A percentile compares a stretch with the other conserved stretches of the same genome.
Conservation (phyloP, 2,329 filamentous ascomycete species). For the Aureobasidium uvarum region DNA sequence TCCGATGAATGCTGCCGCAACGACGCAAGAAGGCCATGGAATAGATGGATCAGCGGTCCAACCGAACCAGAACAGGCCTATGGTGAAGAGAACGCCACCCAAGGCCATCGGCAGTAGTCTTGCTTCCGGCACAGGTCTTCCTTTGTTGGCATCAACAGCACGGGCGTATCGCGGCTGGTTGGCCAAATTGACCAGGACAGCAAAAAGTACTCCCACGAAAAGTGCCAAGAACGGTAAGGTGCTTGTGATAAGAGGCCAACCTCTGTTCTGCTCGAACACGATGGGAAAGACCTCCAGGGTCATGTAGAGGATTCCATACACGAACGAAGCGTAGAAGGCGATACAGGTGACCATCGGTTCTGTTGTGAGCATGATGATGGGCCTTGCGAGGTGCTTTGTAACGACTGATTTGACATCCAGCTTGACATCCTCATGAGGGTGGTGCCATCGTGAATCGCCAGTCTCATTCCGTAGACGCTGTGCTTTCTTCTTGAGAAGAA, state of each 20-base stretch:
- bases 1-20: slow-evolving; percentile 47
- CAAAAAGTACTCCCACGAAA: slow-evolving; percentile 46
- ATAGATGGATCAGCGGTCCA: slow-evolving; percentile 44
- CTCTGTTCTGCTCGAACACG: slow-evolving; percentile 46
- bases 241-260: slow-evolving; percentile 45
- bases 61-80: slow-evolving; percentile 47
- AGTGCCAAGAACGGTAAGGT: slow-evolving; percentile 50
- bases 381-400: slow-evolving; percentile 46
- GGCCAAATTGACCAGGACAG: slow-evolving; percentile 45
- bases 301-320: slow-evolving; percentile 50
- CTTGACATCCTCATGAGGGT: slow-evolving; percentile 48
- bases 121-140: slow-evolving; percentile 39
- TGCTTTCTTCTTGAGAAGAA: slow-evolving; percentile 44
- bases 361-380: slow-evolving; percentile 47
- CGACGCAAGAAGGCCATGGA: slow-evolving; percentile 45
- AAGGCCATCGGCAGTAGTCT: slow-evolving; percentile 48
- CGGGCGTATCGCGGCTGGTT: slow-evolving; percentile 44
- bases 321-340: slow-evolving; percentile 48
- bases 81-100: slow-evolving; percentile 45
- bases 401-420: slow-evolving; percentile 44
- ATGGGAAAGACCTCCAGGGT: slow-evolving; percentile 51
- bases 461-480: slow-evolving; percentile 41
- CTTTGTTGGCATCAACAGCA: slow-evolving; percentile 40
- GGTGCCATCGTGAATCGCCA: slow-evolving; percentile 43
- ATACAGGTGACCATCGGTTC: slow-evolving; percentile 51